Evolutionary conservation across 192 early-diverging fungal genomes (phyloP).

Genomic region (Gaertneriomyces semiglobifer): DNA sequence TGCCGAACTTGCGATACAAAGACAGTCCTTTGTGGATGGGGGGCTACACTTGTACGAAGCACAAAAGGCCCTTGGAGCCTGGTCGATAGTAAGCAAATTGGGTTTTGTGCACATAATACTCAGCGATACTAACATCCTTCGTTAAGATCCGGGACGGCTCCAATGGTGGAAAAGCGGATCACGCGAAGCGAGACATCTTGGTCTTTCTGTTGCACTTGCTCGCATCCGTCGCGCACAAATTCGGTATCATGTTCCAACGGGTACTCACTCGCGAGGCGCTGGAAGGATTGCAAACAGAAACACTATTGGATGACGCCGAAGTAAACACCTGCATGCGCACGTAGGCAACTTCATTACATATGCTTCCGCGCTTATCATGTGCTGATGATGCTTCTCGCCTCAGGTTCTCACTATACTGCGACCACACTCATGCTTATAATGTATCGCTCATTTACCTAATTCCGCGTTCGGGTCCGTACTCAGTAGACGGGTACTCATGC

Average conservation of each 20-base stretch:
- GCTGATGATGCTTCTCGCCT: neutral
- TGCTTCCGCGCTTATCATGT: neutral
- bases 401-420: conserved; percentile 8
- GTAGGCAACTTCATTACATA: neutral
- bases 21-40: neutral
- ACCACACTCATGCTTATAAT: conserved; percentile 13
- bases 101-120: neutral
- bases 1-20: no score
- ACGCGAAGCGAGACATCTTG: neutral
- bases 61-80: neutral
- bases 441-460: conserved; percentile 29
- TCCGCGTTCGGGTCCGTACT: conserved; percentile 10
- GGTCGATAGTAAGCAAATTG: neutral
- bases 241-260: conserved; percentile 19
- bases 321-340: neutral
- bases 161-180: neutral
- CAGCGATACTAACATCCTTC: neutral
- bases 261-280: neutral
- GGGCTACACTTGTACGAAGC: neutral
- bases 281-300: neutral
- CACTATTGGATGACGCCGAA: neutral
- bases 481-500: conserved; percentile 26
- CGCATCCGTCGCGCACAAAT: conserved; percentile 10
- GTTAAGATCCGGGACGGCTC: neutral
- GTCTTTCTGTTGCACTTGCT: neutral